Evolutionary conservation across 345 rosid species (phyloP).

Genomic region (Hypericum androsaemum): DNA sequence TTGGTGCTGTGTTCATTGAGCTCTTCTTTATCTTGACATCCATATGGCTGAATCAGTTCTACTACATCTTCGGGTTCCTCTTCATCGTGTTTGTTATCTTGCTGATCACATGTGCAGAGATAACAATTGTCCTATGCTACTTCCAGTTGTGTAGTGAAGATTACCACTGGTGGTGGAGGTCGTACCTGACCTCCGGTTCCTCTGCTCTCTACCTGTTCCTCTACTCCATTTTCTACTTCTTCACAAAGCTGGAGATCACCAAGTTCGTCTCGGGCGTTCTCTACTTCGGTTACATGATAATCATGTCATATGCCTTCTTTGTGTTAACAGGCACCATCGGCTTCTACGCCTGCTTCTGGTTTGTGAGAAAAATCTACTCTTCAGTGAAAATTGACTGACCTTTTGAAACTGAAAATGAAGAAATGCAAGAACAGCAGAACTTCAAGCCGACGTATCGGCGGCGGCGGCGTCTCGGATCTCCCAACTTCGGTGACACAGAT

Average conservation of each 20-base stretch:
- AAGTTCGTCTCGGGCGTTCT: constrained; percentile 84
- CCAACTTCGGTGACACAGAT: no score
- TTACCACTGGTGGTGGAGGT: constrained; percentile 99
- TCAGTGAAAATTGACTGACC: constrained; percentile 84
- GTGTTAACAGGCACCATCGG: constrained; percentile 90
- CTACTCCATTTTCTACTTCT: constrained; percentile 89
- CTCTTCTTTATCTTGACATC: constrained; percentile 95
- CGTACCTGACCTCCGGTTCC: constrained; percentile 90
- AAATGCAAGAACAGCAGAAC: not conserved
- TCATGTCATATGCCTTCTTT: constrained; percentile 83
- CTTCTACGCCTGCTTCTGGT: constrained; percentile 97
- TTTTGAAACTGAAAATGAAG: constrained; percentile 14
- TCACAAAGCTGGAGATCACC: constrained; percentile 88
- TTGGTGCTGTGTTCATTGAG: constrained; percentile 94
- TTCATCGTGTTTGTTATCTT: constrained; percentile 84
- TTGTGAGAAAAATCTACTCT: constrained; percentile 86
- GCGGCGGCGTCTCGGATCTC: no score
- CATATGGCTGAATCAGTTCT: constrained; percentile 97
- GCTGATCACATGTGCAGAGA: constrained; percentile 87
- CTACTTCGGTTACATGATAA: constrained; percentile 87
- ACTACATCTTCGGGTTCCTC: constrained; percentile 97
- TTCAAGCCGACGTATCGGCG: not conserved
- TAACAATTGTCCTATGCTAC: constrained; percentile 87
- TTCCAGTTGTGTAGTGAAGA: constrained; percentile 97
- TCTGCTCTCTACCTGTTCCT: constrained; percentile 93